Evolutionary conservation across 2,329 filamentous ascomycete species (phyloP).

Genomic region (Cercospora janseana): DNA sequence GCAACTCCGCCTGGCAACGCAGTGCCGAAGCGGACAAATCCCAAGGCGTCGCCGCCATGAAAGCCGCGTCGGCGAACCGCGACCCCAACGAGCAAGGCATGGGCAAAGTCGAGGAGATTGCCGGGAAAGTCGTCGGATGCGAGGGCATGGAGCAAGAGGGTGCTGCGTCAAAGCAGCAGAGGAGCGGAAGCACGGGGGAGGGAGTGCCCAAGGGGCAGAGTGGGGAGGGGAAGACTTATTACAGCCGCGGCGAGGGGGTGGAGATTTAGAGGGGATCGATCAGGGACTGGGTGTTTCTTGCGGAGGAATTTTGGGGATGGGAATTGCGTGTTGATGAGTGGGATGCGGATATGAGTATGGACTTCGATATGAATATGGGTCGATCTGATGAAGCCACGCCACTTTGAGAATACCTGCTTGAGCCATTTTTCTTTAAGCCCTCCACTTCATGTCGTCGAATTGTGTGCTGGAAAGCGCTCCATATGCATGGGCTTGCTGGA

Average conservation of each 20-base stretch:
- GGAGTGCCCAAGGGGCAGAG: constrained; percentile 11
- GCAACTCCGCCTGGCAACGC: constrained; percentile 61
- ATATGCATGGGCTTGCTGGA: too few species aligned
- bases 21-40: constrained; percentile 65
- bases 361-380: too few species aligned
- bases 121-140: constrained; percentile 63
- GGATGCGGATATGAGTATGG: too few species aligned
- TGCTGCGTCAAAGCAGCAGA: constrained; percentile 44
- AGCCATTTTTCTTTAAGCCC: too few species aligned
- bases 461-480: too few species aligned
- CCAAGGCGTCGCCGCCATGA: constrained; percentile 62
- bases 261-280: constrained; percentile 1
- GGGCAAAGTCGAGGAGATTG: constrained; percentile 63
- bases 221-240: constrained; percentile 10
- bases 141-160: constrained; percentile 69
- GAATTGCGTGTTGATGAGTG: neutral
- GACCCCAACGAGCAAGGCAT: constrained; percentile 56
- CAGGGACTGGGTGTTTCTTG: neutral
- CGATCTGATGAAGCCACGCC: too few species aligned
- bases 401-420: too few species aligned
- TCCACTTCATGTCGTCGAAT: too few species aligned
- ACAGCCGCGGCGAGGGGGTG: constrained; percentile 7
- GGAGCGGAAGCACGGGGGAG: neutral
- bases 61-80: constrained; percentile 57
- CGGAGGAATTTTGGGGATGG: neutral